phyloP scores from a whole-genome alignment of 2,329 filamentous ascomycete genomes.

The Albophoma yamanashiensis region DNA sequence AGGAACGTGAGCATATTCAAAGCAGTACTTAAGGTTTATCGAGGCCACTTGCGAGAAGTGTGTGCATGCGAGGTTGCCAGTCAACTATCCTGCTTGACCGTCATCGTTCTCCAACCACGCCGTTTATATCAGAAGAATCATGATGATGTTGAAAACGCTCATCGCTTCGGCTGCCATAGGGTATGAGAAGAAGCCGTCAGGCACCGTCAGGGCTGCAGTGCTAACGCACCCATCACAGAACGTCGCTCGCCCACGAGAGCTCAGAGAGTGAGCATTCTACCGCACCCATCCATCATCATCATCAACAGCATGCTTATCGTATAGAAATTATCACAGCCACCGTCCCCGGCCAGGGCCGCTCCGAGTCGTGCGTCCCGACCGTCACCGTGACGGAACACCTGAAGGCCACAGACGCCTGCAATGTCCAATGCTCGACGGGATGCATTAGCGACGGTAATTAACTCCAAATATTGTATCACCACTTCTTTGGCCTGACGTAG shows the following conservation, averaged over 20 bases:
- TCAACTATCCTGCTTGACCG: background rate
- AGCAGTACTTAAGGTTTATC: background rate
- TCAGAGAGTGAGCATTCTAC: background rate
- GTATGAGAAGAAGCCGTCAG: background rate
- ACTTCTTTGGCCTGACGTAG: background rate
- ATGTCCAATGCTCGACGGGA: constrained; percentile 5
- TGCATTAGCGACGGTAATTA: constrained; percentile 9
- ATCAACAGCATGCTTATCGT: background rate
- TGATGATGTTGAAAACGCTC: background rate
- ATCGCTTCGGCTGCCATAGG: background rate
- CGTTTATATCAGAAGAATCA: background rate
- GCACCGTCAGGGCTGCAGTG: background rate
- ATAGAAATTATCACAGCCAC: background rate
- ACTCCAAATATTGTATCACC: background rate
- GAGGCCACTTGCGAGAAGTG: background rate
- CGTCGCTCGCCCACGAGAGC: background rate
- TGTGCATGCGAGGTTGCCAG: background rate
- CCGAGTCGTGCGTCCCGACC: constrained; percentile 6
- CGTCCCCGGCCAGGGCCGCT: background rate
- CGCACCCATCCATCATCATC: background rate
- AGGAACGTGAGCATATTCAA: background rate
- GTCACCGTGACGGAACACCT: constrained; percentile 6
- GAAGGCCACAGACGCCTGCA: constrained; percentile 3
- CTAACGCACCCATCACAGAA: background rate
- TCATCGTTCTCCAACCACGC: no score